These are phyloP conservation scores for Sanghuangporus sanghuang DNA, from an alignment of 1,284 basidiomycete species.

Conservation along the genomic window DNA sequence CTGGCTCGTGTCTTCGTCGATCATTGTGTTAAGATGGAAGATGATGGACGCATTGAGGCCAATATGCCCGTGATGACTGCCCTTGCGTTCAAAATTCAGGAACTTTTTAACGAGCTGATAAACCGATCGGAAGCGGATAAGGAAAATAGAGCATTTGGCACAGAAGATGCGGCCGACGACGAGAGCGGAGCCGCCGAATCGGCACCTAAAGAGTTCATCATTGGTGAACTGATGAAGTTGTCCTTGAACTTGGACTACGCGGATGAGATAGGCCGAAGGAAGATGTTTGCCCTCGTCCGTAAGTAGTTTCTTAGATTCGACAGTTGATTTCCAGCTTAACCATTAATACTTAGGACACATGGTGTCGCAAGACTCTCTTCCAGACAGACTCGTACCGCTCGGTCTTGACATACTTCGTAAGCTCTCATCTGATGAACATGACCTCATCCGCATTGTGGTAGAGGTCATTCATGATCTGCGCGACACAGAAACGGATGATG, in stretches of 20 bases:
- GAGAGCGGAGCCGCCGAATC: constrained; percentile 48
- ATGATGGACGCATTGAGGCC: constrained; percentile 67
- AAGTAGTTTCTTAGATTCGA: constrained; percentile 30
- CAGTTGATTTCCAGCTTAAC: not conserved
- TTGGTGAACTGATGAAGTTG: constrained; percentile 79
- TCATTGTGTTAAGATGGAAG: constrained; percentile 63
- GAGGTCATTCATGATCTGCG: constrained; percentile 89
- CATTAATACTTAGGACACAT: constrained; percentile 58
- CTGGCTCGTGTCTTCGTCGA: constrained; percentile 84
- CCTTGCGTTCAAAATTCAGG: constrained; percentile 83
- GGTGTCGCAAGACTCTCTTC: constrained; percentile 79
- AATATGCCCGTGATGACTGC: constrained; percentile 86
- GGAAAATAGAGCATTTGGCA: constrained; percentile 34
- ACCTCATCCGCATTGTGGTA: constrained; percentile 91
- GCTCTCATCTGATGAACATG: constrained; percentile 81
- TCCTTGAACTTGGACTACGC: constrained; percentile 86
- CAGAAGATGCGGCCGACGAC: constrained; percentile 40
- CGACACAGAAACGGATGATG: constrained; percentile 55
- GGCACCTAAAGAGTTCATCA: constrained; percentile 67
- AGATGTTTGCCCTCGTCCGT: constrained; percentile 87
- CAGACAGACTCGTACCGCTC: constrained; percentile 71
- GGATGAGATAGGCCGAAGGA: constrained; percentile 92
- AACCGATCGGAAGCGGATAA: constrained; percentile 42
- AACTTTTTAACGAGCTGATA: constrained; percentile 70
- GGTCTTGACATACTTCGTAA: constrained; percentile 87